phyloP scores from a whole-genome alignment of 192 early-diverging fungal genomes.

The Coemansia sp. region DNA sequence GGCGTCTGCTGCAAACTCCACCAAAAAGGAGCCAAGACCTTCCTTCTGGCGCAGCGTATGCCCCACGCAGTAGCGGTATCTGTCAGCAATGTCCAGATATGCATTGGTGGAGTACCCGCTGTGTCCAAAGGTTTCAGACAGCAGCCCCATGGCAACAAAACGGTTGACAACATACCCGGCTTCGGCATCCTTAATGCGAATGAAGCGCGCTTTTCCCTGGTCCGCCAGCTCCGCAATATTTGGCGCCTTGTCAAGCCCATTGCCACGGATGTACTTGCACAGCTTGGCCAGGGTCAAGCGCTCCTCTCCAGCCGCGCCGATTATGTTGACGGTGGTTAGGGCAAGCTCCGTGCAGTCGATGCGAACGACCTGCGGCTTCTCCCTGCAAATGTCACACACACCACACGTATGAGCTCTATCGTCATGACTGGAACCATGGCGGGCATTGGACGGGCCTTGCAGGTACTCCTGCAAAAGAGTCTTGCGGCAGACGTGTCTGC shows the following conservation, averaged over 20 bases:
- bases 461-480: slow-evolving; percentile 62
- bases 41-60: slow-evolving; percentile 22
- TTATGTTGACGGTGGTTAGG: slow-evolving; percentile 26
- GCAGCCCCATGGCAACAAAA: slow-evolving; percentile 54
- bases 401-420: slow-evolving; percentile 51
- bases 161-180: slow-evolving; percentile 61
- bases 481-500: slow-evolving; percentile 62
- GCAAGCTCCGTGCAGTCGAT: slow-evolving; percentile 56
- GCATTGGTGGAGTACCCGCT: slow-evolving; percentile 64
- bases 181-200: slow-evolving; percentile 36
- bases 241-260: slow-evolving; percentile 22
- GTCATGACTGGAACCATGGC: background rate
- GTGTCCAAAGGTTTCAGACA: slow-evolving; percentile 63
- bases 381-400: slow-evolving; percentile 28
- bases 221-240: slow-evolving; percentile 33
- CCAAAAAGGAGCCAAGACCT: slow-evolving; percentile 26
- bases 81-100: slow-evolving; percentile 45
- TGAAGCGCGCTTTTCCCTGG: slow-evolving; percentile 10
- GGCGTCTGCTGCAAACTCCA: slow-evolving; percentile 23
- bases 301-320: slow-evolving; percentile 23
- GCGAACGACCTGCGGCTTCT: slow-evolving; percentile 14
- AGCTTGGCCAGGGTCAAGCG: slow-evolving; percentile 37
- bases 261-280: slow-evolving; percentile 35
- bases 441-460: slow-evolving; percentile 19
- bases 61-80: slow-evolving; percentile 15